Conservation (phyloP, 1,284 basidiomycete species). For the Irpex rosettiformis region DNA sequence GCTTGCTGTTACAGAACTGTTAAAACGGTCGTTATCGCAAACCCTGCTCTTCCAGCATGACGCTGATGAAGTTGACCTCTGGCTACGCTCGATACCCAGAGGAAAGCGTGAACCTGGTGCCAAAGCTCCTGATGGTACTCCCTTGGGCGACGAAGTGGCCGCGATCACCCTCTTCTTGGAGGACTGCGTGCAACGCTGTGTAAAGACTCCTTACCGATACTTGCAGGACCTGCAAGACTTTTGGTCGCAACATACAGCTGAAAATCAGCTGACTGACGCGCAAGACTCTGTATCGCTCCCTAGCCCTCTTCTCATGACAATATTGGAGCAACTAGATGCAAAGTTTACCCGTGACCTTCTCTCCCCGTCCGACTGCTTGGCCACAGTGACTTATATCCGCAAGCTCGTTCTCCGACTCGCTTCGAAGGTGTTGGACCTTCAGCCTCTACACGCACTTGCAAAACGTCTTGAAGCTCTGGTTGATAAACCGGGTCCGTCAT, state of each 20-base stretch:
- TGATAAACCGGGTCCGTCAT: constrained; percentile 21
- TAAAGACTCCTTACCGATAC: constrained; percentile 86
- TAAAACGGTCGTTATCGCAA: constrained; percentile 59
- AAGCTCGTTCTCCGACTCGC: constrained; percentile 56
- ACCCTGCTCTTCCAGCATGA: constrained; percentile 86
- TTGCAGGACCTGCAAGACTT: constrained; percentile 63
- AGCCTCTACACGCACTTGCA: constrained; percentile 33
- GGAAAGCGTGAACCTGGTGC: constrained; percentile 33
- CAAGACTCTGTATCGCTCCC: constrained; percentile 28
- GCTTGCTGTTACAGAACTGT: constrained; percentile 50
- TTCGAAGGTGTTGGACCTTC: constrained; percentile 46
- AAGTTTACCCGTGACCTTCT: constrained; percentile 55
- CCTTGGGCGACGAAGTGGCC: constrained; percentile 55
- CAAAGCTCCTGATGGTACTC: constrained; percentile 47
- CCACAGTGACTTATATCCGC: constrained; percentile 59
- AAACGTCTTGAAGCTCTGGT: constrained; percentile 37
- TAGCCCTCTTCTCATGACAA: constrained; percentile 74
- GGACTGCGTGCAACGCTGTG: constrained; percentile 81
- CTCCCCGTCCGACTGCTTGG: constrained; percentile 56
- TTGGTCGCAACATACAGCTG: constrained; percentile 5
- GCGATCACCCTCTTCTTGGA: constrained; percentile 77
- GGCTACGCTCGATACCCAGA: constrained; percentile 64
- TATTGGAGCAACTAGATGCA: constrained; percentile 72
- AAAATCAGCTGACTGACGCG: constrained; percentile 11
- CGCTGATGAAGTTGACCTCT: constrained; percentile 66